These are phyloP conservation scores for Oenanthe sinensis DNA, from an alignment of 129 eudicot species.

Conservation along the genomic window DNA sequence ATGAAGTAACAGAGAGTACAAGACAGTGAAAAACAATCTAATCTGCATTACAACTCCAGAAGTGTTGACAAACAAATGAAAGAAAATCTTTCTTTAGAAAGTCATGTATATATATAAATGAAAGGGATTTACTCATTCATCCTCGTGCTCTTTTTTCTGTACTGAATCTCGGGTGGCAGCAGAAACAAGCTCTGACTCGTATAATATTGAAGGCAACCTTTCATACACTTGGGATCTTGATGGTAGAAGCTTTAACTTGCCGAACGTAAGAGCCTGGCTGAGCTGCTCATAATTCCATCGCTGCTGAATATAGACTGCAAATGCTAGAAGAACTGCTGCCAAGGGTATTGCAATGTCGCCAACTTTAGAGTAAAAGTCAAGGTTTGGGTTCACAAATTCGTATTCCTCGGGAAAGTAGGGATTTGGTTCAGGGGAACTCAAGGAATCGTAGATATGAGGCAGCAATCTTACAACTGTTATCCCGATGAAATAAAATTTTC, in stretches of 20 bases:
- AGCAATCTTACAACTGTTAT: slow-evolving; percentile 59
- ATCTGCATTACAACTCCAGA: not conserved
- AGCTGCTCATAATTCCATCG: slow-evolving; percentile 55
- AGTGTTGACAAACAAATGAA: not conserved
- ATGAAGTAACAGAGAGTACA: not conserved
- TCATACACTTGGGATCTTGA: slow-evolving; percentile 54
- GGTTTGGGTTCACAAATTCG: slow-evolving; percentile 64
- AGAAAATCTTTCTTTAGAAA: not conserved
- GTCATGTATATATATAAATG: not conserved
- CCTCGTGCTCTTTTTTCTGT: slow-evolving; percentile 30
- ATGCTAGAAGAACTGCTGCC: slow-evolving; percentile 44
- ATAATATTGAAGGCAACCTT: slow-evolving; percentile 54
- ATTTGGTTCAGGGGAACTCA: slow-evolving; percentile 43
- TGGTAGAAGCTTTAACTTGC: slow-evolving; percentile 41
- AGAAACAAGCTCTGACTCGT: slow-evolving; percentile 87
- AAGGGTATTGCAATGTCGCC: slow-evolving; percentile 66
- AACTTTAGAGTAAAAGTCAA: slow-evolving; percentile 57
- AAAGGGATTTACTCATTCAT: slow-evolving; percentile 25
- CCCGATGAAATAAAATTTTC: slow-evolving; percentile 64
- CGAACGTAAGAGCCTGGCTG: slow-evolving; percentile 28
- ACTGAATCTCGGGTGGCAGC: slow-evolving; percentile 25
- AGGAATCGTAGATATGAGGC: slow-evolving; percentile 71
- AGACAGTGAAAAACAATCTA: not conserved
- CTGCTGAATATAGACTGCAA: slow-evolving; percentile 58
- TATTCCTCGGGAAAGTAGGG: slow-evolving; percentile 81